Conservation (phyloP, 2,329 filamentous ascomycete species). For the Truncatella angustata region DNA sequence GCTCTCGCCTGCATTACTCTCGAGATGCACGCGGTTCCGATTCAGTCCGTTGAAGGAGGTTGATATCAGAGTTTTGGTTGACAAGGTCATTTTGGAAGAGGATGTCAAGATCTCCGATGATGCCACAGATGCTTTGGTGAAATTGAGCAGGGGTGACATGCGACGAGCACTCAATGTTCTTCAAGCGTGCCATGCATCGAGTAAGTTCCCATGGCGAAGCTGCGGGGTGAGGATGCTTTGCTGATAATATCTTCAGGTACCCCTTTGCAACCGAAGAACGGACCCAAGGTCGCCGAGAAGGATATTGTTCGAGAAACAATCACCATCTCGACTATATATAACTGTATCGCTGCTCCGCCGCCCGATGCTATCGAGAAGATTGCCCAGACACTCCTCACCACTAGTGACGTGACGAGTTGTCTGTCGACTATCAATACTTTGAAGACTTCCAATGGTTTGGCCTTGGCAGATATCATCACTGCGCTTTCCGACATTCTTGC, state of each 20-base stretch:
- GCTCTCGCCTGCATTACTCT: slow-evolving; percentile 86
- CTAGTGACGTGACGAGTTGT: slow-evolving; percentile 84
- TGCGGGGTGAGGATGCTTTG: neutral
- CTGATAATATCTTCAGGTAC: slow-evolving; percentile 53
- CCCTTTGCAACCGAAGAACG: slow-evolving; percentile 61
- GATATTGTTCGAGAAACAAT: slow-evolving; percentile 71
- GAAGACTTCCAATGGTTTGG: slow-evolving; percentile 81
- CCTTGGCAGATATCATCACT: slow-evolving; percentile 90
- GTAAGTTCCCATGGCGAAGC: slow-evolving; percentile 43
- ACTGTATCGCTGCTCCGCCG: slow-evolving; percentile 93
- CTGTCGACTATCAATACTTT: slow-evolving; percentile 84
- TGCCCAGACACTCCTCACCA: slow-evolving; percentile 76
- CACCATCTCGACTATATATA: slow-evolving; percentile 94
- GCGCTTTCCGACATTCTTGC: slow-evolving; percentile 79
- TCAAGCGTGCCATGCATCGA: slow-evolving; percentile 94
- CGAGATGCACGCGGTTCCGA: slow-evolving; percentile 88
- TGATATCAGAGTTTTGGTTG: slow-evolving; percentile 82
- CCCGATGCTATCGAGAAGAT: slow-evolving; percentile 86
- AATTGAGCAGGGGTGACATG: slow-evolving; percentile 94
- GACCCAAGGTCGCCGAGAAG: slow-evolving; percentile 58
- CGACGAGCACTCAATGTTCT: slow-evolving; percentile 89
- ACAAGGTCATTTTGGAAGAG: slow-evolving; percentile 87
- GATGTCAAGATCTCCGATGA: slow-evolving; percentile 77
- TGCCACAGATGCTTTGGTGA: slow-evolving; percentile 80
- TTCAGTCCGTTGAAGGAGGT: slow-evolving; percentile 90